Conservation (phyloP, 208 protist species). For the Tritrichomonas foetus region DNA sequence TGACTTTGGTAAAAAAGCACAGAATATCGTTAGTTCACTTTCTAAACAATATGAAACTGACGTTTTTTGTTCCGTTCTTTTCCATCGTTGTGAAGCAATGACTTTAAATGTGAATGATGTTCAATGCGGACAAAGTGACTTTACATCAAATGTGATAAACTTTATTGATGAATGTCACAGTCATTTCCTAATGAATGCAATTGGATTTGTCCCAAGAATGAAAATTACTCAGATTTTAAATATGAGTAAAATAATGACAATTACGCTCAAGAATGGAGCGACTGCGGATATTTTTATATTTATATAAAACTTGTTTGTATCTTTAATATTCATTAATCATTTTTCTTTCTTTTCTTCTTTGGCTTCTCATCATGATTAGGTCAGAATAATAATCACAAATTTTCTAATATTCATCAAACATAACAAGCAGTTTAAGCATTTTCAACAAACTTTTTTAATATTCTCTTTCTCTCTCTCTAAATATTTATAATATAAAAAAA, state of each 20-base stretch:
- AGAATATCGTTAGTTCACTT: background rate
- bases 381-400: too few species aligned
- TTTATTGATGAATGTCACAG: background rate
- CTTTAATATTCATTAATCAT: too few species aligned
- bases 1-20: background rate
- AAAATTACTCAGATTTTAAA: background rate
- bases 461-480: too few species aligned
- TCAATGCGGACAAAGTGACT: background rate
- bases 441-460: too few species aligned
- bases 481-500: too few species aligned
- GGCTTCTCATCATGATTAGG: too few species aligned
- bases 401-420: too few species aligned
- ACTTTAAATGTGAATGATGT: background rate
- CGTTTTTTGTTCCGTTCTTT: background rate
- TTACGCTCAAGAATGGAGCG: background rate
- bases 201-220: background rate
- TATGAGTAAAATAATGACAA: background rate
- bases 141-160: background rate
- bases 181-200: background rate
- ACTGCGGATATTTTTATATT: background rate
- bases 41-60: background rate
- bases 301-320: constrained; percentile 1
- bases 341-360: too few species aligned
- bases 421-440: too few species aligned
- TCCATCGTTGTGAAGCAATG: background rate